A percentile compares a stretch with the other conserved stretches of the same genome.
These are phyloP conservation scores for Trypanosoma grayi DNA, from an alignment of 208 protist species.

Conservation along the genomic window DNA sequence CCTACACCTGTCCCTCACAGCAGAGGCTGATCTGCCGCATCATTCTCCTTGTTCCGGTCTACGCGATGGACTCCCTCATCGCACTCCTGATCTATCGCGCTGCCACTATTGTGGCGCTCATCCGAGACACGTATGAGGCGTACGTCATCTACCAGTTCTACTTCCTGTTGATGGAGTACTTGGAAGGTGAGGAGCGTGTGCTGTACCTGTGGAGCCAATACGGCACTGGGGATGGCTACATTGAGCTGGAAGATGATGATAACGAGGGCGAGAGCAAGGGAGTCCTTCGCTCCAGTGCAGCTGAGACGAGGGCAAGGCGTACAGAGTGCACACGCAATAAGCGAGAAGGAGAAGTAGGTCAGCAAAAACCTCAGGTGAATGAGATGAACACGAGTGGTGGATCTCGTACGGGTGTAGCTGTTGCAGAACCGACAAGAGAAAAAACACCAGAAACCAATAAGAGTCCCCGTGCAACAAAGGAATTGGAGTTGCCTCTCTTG, in stretches of 20 bases:
- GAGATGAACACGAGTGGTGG: not conserved
- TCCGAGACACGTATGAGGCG: constrained; percentile 47
- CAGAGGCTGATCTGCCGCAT: constrained; percentile 44
- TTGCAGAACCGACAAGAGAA: not conserved
- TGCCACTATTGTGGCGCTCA: constrained; percentile 28
- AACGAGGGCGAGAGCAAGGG: not conserved
- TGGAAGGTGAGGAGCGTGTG: constrained; percentile 28
- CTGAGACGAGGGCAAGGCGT: too few relatives aligned
- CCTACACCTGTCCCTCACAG: constrained; percentile 31
- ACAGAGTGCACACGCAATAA: too few relatives aligned
- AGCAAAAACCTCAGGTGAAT: not conserved
- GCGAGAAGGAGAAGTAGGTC: not conserved
- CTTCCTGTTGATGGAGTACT: constrained; percentile 42
- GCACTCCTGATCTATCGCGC: constrained; percentile 15
- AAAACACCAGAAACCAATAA: not conserved
- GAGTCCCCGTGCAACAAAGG: not conserved
- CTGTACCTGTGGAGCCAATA: constrained; percentile 4
- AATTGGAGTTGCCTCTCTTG: not conserved
- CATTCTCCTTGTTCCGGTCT: constrained; percentile 44
- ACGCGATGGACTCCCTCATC: constrained; percentile 27
- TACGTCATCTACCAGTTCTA: constrained; percentile 65
- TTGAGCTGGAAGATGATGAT: not conserved
- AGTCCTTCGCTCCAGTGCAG: too few relatives aligned
- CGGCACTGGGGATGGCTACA: not conserved
- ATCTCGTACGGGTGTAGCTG: not conserved